phyloP scores from a whole-genome alignment of 2,329 filamentous ascomycete genomes.

The Colletotrichum musae region DNA sequence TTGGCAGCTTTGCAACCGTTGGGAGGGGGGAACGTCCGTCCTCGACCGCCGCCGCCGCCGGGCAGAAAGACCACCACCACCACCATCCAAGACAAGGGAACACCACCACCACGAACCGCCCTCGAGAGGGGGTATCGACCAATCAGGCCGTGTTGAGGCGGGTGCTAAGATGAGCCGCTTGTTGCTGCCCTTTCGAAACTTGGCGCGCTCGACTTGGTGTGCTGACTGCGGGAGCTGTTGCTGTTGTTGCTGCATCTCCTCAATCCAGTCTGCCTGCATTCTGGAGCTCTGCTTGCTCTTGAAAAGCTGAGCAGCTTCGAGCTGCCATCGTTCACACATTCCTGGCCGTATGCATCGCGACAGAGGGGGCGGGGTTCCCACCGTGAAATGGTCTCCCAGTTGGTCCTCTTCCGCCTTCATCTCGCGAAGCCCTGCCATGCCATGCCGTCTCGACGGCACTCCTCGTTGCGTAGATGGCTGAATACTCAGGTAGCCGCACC shows the following conservation, averaged over 20 bases:
- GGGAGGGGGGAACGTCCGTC: too few species aligned
- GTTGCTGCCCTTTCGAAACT: background rate
- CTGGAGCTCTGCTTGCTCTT: constrained; percentile 10
- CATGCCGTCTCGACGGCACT: background rate
- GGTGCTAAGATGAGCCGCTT: constrained; percentile 34
- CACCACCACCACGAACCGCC: constrained; percentile 3
- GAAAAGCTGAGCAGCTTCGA: background rate
- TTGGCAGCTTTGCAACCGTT: constrained; percentile 14
- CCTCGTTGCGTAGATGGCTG: background rate
- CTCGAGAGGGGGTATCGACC: constrained; percentile 24
- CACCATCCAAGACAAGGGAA: background rate
- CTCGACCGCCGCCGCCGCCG: background rate
- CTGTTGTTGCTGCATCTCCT: too few species aligned
- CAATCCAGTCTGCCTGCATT: background rate
- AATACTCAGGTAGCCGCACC: background rate
- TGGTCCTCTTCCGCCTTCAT: background rate
- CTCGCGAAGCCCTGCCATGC: background rate
- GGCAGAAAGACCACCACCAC: background rate
- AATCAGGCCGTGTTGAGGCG: constrained; percentile 20
- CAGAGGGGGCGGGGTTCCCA: constrained; percentile 13
- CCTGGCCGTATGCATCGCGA: background rate
- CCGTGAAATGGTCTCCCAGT: background rate
- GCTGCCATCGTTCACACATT: background rate
- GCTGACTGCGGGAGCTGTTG: constrained; percentile 19
- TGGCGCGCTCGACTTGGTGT: constrained; percentile 24